Base-by-base conservation (phyloP, 1,139 yeast genomes). In the Kluyveromyces sp. region DNA sequence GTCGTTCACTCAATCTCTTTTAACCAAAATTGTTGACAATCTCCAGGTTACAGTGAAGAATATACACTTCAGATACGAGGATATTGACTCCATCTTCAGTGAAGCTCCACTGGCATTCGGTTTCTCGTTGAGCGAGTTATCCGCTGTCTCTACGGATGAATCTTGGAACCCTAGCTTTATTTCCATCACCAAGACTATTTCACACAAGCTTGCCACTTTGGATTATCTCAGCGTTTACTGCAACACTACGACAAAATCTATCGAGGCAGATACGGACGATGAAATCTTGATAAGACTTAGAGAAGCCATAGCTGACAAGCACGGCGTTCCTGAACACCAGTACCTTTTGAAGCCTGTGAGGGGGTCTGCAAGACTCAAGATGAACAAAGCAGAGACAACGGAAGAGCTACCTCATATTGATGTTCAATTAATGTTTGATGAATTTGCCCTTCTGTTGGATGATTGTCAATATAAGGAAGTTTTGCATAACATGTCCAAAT, bases 51-150 rank as follows among this genome's bases (percentile, higher is more conserved):
- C 95, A 0, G 86, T 94, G 49, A 84, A 82, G 56, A 87, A 87
- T 57, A 92, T 94, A 48, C 98, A 94, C 63, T 65, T 94, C 15
- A 74, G 98, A 46, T 92, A 89, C 58, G 98, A 94, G 60, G 98
- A 94, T 64, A 72, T 77, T 9, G 63, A 61, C 6, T 60, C 65
- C 34, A 71, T 76, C 6, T 77, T 82, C 53, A 77, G 87, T 0
- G 82, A 78, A 49, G 61, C 67, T 33, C 95, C 96, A 1, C 86
- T 86, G 53, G 74, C 96, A 0, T 66, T 89, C 29, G 99, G 99
- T 7, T 55, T 87, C 17, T 83, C 94, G 0, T 71, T 94, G 44
- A 76, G 78, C 40, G 97, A 94, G 63, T 70, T 94, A 39, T 87
- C 96, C 0, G 98, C 96, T 0, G 83, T 87, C 0, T 86, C 96